Percentiles rank a stretch among this genome's conserved stretches.
These are phyloP conservation scores for Quercus aquifolioides DNA, from an alignment of 306 rosid genomes.

Conservation along the genomic window DNA sequence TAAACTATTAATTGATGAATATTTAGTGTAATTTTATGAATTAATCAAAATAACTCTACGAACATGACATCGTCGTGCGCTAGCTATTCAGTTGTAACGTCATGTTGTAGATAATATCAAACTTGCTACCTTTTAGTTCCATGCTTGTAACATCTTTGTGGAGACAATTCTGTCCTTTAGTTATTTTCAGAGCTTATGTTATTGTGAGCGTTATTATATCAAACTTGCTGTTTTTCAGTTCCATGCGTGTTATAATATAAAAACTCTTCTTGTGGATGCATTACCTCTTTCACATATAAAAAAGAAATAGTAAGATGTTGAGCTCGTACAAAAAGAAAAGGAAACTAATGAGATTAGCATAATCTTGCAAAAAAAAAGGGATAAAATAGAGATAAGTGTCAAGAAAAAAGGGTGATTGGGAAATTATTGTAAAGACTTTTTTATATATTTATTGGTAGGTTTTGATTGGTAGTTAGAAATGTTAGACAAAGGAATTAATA, in stretches of 20 bases:
- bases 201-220: no score
- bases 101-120: neutral
- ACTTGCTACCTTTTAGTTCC: neutral
- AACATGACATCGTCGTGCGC: neutral
- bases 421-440: neutral
- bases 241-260: no score
- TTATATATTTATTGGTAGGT: no score
- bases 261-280: no score
- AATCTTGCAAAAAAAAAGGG: neutral
- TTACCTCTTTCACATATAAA: no score
- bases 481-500: neutral
- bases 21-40: neutral
- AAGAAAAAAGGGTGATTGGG: neutral
- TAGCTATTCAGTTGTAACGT: neutral
- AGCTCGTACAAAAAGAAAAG: no score
- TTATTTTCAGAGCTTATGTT: no score
- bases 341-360: no score
- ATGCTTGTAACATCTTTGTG: neutral
- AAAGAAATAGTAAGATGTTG: no score
- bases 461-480: neutral
- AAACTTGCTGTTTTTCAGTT: no score
- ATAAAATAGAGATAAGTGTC: neutral
- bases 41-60: neutral
- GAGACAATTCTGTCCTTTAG: no score
- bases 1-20: conserved; percentile 5